Evolutionary conservation across 2,329 filamentous ascomycete species (phyloP), one percentile per base, ranked within the genome.

Genomic region (Zopfia rhizophila): DNA sequence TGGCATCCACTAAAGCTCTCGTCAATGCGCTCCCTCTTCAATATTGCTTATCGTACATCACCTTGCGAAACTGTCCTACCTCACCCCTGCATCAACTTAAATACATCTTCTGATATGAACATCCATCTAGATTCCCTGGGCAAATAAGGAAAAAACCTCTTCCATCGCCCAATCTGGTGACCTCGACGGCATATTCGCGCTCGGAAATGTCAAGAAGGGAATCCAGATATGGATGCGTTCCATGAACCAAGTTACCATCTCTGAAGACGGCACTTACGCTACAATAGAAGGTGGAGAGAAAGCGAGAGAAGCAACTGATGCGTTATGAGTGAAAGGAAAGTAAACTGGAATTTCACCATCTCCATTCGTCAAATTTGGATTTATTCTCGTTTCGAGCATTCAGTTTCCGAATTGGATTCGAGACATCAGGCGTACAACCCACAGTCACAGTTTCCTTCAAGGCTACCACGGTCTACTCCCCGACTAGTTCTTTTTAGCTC

Each of bases 201-300:
- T 49, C 2, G 30, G 29, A 2, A 35, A 27, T 7, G n/a, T 48
- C 1, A 27, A 50, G 13, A 32, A 39, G 8, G 45, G 45, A 0
- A 50, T 55, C 23, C 28, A 45, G 24, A 55, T 52, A 2, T 45
- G 23, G 11, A 44, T 46, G 36, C 31, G 36, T 5, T 2, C 18
- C 2, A 29, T 73, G 17, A 62, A 60, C 30, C 39, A 56, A 4
- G 43, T 72, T 21, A 51, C 30, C 6, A 43, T 73, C 6, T 53
- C 61, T 2, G 27, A 48, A 11, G 60, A 69, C 46, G 68, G 66
- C 5, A 58, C 54, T 6, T 10, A 12, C 13, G 70, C 61, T 6
- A 66, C 49, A 0, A 56, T 72, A 31, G 70, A 63, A 5, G 69
- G 65, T 6, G 70, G 72, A 5, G 53, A 59, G 8, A 59, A 51